phyloP scores from a whole-genome alignment of 352 stramenopile genomes.

The Pythium sukuiense region DNA sequence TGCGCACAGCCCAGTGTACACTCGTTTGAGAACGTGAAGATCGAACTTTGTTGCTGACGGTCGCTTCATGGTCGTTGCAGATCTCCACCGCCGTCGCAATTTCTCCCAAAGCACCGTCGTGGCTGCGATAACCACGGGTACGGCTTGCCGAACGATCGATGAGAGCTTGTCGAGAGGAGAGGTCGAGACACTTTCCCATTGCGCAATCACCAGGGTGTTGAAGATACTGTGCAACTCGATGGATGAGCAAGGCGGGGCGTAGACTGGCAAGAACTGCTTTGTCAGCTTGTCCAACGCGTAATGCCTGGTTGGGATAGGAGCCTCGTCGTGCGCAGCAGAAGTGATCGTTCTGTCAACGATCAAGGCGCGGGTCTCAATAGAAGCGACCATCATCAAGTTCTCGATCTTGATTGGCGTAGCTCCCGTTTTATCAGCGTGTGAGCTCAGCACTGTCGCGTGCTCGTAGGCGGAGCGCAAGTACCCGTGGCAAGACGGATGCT shows the following conservation, averaged over 20 bases:
- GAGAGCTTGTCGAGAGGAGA: constrained; percentile 21
- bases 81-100: constrained; percentile 20
- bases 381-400: constrained; percentile 34
- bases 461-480: constrained; percentile 31
- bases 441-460: constrained; percentile 16
- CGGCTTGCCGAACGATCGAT: constrained; percentile 5
- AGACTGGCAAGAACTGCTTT: constrained; percentile 28
- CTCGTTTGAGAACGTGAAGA: constrained; percentile 47
- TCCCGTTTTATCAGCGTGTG: not conserved
- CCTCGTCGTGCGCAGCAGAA: not conserved
- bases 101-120: constrained; percentile 60
- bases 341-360: not conserved
- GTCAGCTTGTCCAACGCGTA: constrained; percentile 25
- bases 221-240: constrained; percentile 30
- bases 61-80: not conserved
- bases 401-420: constrained; percentile 23
- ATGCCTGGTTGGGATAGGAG: constrained; percentile 16
- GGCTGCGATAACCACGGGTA: constrained; percentile 25
- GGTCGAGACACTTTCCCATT: constrained; percentile 22
- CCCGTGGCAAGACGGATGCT: constrained; percentile 26
- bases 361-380: constrained; percentile 21
- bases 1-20: constrained; percentile 50
- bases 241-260: constrained; percentile 16
- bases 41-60: constrained; percentile 22
- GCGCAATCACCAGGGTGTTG: constrained; percentile 14